Conservation (phyloP, 768 basidiomycete genomes). For the Roridomyces roridus region DNA sequence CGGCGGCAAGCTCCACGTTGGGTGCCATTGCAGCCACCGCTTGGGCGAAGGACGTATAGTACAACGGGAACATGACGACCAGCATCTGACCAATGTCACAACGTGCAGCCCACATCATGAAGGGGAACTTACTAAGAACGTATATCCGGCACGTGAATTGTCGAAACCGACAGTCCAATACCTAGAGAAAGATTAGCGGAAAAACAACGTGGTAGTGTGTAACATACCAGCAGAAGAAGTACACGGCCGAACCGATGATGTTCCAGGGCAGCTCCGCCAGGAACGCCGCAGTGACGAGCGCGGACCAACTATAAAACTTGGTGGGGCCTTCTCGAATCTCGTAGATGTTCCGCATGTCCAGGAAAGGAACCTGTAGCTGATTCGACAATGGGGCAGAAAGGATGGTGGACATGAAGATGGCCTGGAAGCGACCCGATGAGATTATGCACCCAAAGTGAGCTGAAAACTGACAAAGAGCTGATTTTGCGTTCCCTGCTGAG, state of each 20-base stretch:
- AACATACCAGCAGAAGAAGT: slow-evolving; percentile 72
- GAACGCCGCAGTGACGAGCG: slow-evolving; percentile 59
- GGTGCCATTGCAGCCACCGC: slow-evolving; percentile 68
- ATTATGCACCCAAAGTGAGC: slow-evolving; percentile 15
- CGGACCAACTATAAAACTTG: slow-evolving; percentile 70
- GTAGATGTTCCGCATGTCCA: slow-evolving; percentile 64
- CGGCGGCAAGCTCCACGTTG: slow-evolving; percentile 61
- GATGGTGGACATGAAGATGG: slow-evolving; percentile 64
- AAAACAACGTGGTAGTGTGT: no score
- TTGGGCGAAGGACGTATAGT: slow-evolving; percentile 67
- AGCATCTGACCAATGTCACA: slow-evolving; percentile 34
- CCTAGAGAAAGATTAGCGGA: no score
- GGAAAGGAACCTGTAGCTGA: slow-evolving; percentile 70
- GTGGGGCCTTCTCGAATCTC: slow-evolving; percentile 71
- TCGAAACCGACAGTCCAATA: slow-evolving; percentile 72
- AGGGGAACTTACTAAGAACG: slow-evolving; percentile 48
- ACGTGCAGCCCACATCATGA: background rate
- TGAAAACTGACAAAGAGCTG: slow-evolving; percentile 61
- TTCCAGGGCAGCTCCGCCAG: slow-evolving; percentile 69
- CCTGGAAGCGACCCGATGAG: slow-evolving; percentile 33
- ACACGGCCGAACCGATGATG: slow-evolving; percentile 58
- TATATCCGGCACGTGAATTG: slow-evolving; percentile 60
- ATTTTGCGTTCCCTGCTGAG: slow-evolving; percentile 65
- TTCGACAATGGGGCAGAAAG: slow-evolving; percentile 60
- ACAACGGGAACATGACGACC: slow-evolving; percentile 60